These are phyloP conservation scores for Odontarrhena argentea DNA, from an alignment of 345 rosid genomes.

Conservation along the genomic window DNA sequence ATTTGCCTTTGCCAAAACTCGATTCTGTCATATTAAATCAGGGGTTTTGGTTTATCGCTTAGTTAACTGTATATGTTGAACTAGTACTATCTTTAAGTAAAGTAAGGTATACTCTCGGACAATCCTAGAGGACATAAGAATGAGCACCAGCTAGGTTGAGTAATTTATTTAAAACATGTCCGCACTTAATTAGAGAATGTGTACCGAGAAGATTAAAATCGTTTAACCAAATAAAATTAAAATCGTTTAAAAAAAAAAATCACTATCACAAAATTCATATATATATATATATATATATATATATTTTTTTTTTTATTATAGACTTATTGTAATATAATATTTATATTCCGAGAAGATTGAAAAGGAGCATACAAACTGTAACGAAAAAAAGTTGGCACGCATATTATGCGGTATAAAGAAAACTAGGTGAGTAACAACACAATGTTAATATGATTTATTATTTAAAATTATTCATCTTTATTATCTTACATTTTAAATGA, in stretches of 20 bases:
- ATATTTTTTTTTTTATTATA: neutral
- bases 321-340: slow-evolving; percentile 1
- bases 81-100: neutral
- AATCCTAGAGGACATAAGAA: no score
- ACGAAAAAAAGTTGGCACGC: neutral
- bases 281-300: neutral
- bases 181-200: no score
- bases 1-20: slow-evolving; percentile 29
- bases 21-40: slow-evolving; percentile 24
- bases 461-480: neutral
- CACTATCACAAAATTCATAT: neutral
- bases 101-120: no score
- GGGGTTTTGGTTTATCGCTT: slow-evolving; percentile 22
- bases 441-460: neutral
- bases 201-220: no score
- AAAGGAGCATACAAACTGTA: neutral
- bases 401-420: neutral
- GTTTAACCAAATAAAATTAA: no score
- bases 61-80: neutral
- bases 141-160: no score
- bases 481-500: neutral
- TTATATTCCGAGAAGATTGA: slow-evolving; percentile 2
- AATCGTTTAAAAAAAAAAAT: neutral
- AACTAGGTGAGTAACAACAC: neutral
- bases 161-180: no score